Percentiles rank a stretch among this genome's conserved stretches.
Evolutionary conservation across 768 basidiomycete species (phyloP).

Genomic region (Mycena vitilis): DNA sequence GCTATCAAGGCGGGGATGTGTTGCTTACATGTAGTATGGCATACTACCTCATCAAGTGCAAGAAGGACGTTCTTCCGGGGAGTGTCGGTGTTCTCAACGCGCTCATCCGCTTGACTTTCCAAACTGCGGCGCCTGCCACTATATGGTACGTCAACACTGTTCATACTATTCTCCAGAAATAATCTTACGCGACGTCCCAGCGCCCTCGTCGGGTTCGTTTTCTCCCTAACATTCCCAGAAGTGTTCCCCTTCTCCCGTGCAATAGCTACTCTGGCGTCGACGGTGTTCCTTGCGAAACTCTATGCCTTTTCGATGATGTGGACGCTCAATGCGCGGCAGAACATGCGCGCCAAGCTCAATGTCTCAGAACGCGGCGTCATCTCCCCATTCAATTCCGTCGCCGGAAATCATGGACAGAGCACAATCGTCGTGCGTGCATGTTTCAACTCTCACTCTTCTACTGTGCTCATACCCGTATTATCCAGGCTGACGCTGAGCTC

Average conservation of each 20-base stretch:
- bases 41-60: slow-evolving; percentile 42
- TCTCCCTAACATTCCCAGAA: slow-evolving; percentile 40
- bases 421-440: neutral
- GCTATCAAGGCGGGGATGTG: slow-evolving; percentile 41
- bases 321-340: slow-evolving; percentile 45
- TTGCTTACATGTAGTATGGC: slow-evolving; percentile 40
- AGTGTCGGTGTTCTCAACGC: slow-evolving; percentile 43
- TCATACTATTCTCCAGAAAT: neutral
- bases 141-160: slow-evolving; percentile 39
- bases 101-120: slow-evolving; percentile 45
- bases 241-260: slow-evolving; percentile 12
- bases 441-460: neutral
- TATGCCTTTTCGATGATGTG: slow-evolving; percentile 51
- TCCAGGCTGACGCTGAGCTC: slow-evolving; percentile 2
- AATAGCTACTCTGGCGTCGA: slow-evolving; percentile 38
- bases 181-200: neutral
- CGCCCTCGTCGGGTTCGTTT: slow-evolving; percentile 41
- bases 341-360: slow-evolving; percentile 31
- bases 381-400: neutral
- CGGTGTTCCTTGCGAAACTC: slow-evolving; percentile 43
- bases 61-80: slow-evolving; percentile 42
- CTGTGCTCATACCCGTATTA: neutral
- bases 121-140: slow-evolving; percentile 46
- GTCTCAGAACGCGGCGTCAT: neutral
- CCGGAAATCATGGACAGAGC: neutral